A percentile compares a stretch with the other conserved stretches of the same genome.
These are phyloP conservation scores for Tagetes patula DNA, from an alignment of 129 eudicot species.

Conservation along the genomic window DNA sequence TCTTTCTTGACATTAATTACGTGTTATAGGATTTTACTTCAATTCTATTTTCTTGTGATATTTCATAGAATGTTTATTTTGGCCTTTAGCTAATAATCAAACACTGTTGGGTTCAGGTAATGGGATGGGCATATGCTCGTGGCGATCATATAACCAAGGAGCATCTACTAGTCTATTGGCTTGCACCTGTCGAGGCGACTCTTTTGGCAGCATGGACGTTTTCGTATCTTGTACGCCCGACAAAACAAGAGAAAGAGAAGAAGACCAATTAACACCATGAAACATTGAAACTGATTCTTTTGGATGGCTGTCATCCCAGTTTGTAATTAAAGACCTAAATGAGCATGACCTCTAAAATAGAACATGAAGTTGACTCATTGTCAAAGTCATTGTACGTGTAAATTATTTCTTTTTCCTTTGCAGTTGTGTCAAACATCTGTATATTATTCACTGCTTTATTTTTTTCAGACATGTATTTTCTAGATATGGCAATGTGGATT, in stretches of 20 bases:
- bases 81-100: background rate
- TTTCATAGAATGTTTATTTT: background rate
- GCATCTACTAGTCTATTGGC: conserved; percentile 83
- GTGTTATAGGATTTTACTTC: background rate
- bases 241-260: conserved; percentile 44
- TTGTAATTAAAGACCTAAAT: too few relatives aligned
- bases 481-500: too few relatives aligned
- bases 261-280: conserved; percentile 41
- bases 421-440: background rate
- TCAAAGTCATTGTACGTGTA: conserved; percentile 3
- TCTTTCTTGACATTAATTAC: background rate
- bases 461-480: too few relatives aligned
- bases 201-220: conserved; percentile 66
- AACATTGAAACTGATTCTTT: conserved; percentile 9
- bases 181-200: conserved; percentile 75
- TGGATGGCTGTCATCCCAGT: background rate
- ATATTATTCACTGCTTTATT: too few relatives aligned
- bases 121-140: conserved; percentile 96
- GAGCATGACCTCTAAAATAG: too few relatives aligned
- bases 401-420: conserved; percentile 8
- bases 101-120: conserved; percentile 47
- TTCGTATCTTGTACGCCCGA: conserved; percentile 38
- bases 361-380: conserved; percentile 4
- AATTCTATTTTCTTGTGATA: conserved; percentile 6
- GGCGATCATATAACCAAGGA: conserved; percentile 80